Conservation (phyloP, 208 protist species). For the Acanthamoeba polyphaga region DNA sequence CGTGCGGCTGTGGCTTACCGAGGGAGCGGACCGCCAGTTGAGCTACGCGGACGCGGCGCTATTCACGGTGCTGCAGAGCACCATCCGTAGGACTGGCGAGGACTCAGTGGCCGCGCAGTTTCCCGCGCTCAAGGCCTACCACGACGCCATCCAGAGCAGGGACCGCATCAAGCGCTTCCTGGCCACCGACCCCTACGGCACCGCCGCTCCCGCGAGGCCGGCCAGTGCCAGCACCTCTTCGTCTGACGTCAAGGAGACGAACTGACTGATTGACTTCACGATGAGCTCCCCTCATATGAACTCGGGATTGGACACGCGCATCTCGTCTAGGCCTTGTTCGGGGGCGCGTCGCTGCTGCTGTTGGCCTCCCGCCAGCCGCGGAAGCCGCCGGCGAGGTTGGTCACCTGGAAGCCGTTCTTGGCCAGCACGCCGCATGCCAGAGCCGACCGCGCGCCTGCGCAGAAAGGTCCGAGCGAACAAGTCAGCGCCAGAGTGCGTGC, state of each 20-base stretch:
- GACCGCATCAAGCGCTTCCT: too few relatives aligned
- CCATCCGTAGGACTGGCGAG: background rate
- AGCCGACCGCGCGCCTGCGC: background rate
- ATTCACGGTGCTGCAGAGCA: background rate
- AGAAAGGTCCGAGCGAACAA: background rate
- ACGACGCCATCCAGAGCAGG: background rate
- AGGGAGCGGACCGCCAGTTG: too few relatives aligned
- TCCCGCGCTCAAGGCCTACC: background rate
- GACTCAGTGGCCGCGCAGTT: background rate
- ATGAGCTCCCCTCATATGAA: too few relatives aligned
- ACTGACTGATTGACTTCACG: too few relatives aligned
- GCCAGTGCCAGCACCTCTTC: too few relatives aligned
- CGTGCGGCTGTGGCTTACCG: too few relatives aligned
- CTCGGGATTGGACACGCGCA: too few relatives aligned
- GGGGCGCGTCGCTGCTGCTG: background rate
- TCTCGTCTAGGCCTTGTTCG: too few relatives aligned
- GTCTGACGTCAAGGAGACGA: too few relatives aligned
- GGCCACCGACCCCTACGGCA: too few relatives aligned
- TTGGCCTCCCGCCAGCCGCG: constrained; percentile 20
- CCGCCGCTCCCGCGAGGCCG: too few relatives aligned
- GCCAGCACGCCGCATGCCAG: background rate
- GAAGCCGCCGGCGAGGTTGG: constrained; percentile 26
- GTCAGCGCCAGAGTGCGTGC: background rate
- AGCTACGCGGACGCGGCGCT: too few relatives aligned
- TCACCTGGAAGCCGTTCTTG: constrained; percentile 17